phyloP scores from a whole-genome alignment of 306 rosid genomes.

The Acacia acuminata region DNA sequence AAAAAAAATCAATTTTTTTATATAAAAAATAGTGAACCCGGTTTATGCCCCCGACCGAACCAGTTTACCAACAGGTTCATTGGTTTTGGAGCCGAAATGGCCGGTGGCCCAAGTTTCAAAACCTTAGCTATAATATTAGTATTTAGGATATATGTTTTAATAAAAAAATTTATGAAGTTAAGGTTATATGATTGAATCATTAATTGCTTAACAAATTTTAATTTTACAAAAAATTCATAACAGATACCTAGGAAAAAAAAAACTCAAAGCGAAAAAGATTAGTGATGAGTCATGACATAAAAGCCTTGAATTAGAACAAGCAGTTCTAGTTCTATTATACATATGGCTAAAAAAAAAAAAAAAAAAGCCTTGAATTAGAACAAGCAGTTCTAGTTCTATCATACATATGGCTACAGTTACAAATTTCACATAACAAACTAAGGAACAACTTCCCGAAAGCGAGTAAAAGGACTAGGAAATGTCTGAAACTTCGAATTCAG shows the following conservation, averaged over 20 bases:
- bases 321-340: not conserved
- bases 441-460: constrained; percentile 36
- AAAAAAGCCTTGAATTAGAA: not conserved
- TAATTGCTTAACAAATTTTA: not conserved
- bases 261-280: not conserved
- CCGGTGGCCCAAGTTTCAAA: no score
- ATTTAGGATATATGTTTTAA: not conserved
- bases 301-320: not conserved
- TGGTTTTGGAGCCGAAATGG: no score
- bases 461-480: constrained; percentile 24
- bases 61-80: no score
- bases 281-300: constrained; percentile 8
- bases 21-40: no score
- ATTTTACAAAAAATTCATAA: not conserved
- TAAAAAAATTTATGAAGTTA: not conserved
- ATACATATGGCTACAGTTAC: not conserved
- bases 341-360: not conserved
- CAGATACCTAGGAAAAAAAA: not conserved
- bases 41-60: no score
- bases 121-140: not conserved
- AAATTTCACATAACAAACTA: constrained; percentile 6
- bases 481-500: constrained; percentile 42
- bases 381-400: constrained; percentile 1
- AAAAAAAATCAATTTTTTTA: no score
- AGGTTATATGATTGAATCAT: not conserved